A percentile compares a stretch with the other conserved stretches of the same genome.
These are phyloP conservation scores for Hericium alpestre DNA, from an alignment of 768 basidiomycete species.

Conservation along the genomic window DNA sequence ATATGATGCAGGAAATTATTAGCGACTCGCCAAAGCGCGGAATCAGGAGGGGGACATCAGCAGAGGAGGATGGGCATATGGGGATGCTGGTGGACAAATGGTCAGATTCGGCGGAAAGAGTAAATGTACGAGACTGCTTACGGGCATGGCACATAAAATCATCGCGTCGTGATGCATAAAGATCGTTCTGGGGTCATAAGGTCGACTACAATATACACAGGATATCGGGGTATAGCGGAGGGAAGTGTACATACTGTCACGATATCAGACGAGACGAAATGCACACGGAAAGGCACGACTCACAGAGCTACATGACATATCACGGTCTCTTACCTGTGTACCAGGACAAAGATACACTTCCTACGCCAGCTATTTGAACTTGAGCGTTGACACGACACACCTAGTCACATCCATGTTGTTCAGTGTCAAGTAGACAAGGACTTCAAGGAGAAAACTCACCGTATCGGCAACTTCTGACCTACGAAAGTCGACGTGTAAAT, in stretches of 20 bases:
- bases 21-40: not conserved
- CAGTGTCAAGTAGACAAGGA: not conserved
- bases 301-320: conserved; percentile 4
- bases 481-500: conserved; percentile 67
- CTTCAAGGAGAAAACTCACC: conserved; percentile 29
- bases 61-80: not conserved
- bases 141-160: not conserved
- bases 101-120: no score
- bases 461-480: conserved; percentile 73
- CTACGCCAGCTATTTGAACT: conserved; percentile 64
- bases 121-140: no score
- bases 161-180: not conserved
- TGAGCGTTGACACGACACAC: conserved; percentile 71
- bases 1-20: not conserved
- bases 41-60: not conserved
- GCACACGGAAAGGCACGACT: not conserved
- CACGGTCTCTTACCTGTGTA: conserved; percentile 40
- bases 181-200: not conserved
- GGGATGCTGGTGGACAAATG: no score
- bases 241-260: not conserved
- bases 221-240: not conserved
- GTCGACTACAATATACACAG: not conserved
- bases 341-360: conserved; percentile 74
- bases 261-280: no score
- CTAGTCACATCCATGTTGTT: conserved; percentile 24